These are phyloP conservation scores for Trichosanthes truncata DNA, from an alignment of 306 rosid genomes.

Conservation along the genomic window DNA sequence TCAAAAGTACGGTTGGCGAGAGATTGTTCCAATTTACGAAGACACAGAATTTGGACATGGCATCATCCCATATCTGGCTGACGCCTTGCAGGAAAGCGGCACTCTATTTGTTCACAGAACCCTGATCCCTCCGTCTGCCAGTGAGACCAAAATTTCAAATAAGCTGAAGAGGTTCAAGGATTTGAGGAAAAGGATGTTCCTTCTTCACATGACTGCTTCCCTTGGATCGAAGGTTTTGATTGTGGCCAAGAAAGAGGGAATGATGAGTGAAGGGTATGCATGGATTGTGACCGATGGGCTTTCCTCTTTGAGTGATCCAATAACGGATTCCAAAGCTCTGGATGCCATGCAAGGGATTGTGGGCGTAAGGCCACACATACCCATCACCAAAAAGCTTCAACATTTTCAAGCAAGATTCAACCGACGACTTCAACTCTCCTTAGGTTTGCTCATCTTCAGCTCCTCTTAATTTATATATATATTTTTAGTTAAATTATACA, in stretches of 20 bases:
- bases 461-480: too few species aligned
- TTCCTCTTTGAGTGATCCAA: constrained; percentile 13
- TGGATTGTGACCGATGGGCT: constrained; percentile 23
- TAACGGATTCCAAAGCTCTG: not conserved
- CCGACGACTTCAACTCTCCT: not conserved
- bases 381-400: not conserved
- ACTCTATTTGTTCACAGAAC: constrained; percentile 11
- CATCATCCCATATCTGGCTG: constrained; percentile 20
- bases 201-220: constrained; percentile 26
- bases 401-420: constrained; percentile 14
- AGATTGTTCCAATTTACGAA: constrained; percentile 28
- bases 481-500: too few species aligned
- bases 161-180: constrained; percentile 14
- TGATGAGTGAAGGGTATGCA: constrained; percentile 13
- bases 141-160: not conserved
- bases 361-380: constrained; percentile 24
- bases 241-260: constrained; percentile 13
- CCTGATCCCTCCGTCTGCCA: constrained; percentile 12
- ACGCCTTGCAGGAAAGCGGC: constrained; percentile 16
- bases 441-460: not conserved
- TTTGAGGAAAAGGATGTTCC: constrained; percentile 9
- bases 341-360: constrained; percentile 34
- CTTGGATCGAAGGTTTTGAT: constrained; percentile 18
- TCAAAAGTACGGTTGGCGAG: constrained; percentile 19
- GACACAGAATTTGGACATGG: constrained; percentile 32